A percentile compares a stretch with the other conserved stretches of the same genome.
phyloP scores from a whole-genome alignment of 306 rosid genomes.

The Pterocarpus macrocarpus region DNA sequence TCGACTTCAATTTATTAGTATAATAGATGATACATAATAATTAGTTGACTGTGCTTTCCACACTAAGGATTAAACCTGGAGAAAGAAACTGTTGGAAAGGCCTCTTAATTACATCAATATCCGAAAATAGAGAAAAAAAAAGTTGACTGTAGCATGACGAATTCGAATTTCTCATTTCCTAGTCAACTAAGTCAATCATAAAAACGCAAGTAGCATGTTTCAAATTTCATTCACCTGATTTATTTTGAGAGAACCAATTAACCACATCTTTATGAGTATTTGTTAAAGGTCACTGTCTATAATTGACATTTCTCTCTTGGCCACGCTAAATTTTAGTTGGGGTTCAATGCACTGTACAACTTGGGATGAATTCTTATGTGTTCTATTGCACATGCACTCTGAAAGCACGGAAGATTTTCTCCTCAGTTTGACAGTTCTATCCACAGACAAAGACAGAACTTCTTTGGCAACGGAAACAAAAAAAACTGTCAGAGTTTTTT shows the following conservation, averaged over 20 bases:
- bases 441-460: slow-evolving; percentile 37
- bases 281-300: slow-evolving; percentile 16
- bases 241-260: slow-evolving; percentile 18
- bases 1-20: no score
- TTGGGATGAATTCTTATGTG: slow-evolving; percentile 9
- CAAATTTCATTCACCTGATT: not conserved
- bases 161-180: slow-evolving; percentile 15
- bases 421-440: slow-evolving; percentile 34
- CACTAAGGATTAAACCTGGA: no score
- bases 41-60: no score
- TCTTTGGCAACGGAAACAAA: slow-evolving; percentile 32
- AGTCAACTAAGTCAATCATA: not conserved
- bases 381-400: slow-evolving; percentile 42
- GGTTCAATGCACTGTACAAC: slow-evolving; percentile 36
- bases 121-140: no score
- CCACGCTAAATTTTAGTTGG: slow-evolving; percentile 10
- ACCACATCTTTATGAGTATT: not conserved
- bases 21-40: no score
- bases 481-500: slow-evolving; percentile 17
- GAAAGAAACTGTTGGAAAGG: no score
- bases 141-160: not conserved
- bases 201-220: not conserved
- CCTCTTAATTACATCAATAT: no score
- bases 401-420: slow-evolving; percentile 34
- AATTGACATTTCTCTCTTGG: slow-evolving; percentile 13